Base-by-base conservation (phyloP, 352 stramenopile genomes). In the Phytophthora capsici region DNA sequence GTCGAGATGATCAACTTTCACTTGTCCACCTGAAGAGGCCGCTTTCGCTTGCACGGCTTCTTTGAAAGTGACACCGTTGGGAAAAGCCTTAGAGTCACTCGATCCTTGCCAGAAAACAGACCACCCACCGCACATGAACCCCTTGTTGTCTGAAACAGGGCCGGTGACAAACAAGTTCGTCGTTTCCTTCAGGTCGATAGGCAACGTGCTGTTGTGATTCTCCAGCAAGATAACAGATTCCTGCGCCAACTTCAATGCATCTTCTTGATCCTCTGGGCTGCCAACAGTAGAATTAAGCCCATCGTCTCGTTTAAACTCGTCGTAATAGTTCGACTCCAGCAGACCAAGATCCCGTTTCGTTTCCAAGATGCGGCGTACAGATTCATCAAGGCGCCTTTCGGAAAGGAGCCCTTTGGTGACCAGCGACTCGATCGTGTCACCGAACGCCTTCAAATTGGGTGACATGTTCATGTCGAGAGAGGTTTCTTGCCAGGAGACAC, bases 401-500 rank as follows among this genome's bases (percentile, higher is more conserved):
- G 69, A 41, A 36, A 95, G 41, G 12, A 59, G 28, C 1, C 83
- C 81, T 8, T 58, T 25, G 2, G 55, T 30, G 3, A 95, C 82
- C 4, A 94, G 57, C 1, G 57, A 63, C 30, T 94, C 77, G 2
- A 88, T 80, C 0, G 76, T 88, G 12, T 72, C 50, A 17, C 84
- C 58, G 36, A 86, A 91, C 14, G 76, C 77, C 22, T 75, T 43
- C 37, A 79, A 62, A 49, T 88, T 71, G 5, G 82, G 84, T 10
- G 82, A 82, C 92, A 98, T 98, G 57, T 89, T 95, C 86, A 98
- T 98, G 57, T 98, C 95, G 22, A 98, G 78, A 40, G 83, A 95
- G 0, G 91, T 97, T 57, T 97, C 71, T 34, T 63, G 60, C 26
- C 98, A 66, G n/a, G 86, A 75, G 0, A 94, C 57, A 7, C 72